phyloP scores from a whole-genome alignment of 2,329 filamentous ascomycete species.

The Fusarium austroafricanum region DNA sequence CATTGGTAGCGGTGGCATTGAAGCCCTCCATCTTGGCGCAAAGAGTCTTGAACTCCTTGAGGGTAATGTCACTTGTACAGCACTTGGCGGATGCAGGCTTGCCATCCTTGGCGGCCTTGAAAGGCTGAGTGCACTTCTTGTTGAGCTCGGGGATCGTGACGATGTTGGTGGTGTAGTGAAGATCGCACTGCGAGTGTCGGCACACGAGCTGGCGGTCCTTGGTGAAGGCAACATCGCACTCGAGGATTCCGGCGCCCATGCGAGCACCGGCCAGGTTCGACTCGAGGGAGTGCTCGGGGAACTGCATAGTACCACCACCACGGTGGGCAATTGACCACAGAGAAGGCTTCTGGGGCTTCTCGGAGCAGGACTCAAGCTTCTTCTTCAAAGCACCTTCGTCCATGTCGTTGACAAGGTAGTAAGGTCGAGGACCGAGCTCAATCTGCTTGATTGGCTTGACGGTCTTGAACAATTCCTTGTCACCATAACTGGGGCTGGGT shows the following conservation, averaged over 20 bases:
- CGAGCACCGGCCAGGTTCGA: conserved; percentile 71
- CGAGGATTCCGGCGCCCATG: conserved; percentile 74
- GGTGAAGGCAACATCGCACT: conserved; percentile 77
- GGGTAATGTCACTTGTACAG: conserved; percentile 78
- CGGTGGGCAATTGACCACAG: conserved; percentile 72
- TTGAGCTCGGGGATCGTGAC: conserved; percentile 70
- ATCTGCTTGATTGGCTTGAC: conserved; percentile 61
- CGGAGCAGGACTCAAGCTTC: conserved; percentile 68
- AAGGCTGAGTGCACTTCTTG: conserved; percentile 72
- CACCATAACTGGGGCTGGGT: conserved; percentile 39
- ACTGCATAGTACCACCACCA: conserved; percentile 70
- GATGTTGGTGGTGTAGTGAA: conserved; percentile 77
- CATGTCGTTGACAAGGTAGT: conserved; percentile 73
- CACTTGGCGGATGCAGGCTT: conserved; percentile 69
- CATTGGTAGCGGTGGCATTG: conserved; percentile 68
- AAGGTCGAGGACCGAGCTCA: conserved; percentile 72
- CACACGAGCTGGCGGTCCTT: conserved; percentile 74
- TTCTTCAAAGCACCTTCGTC: conserved; percentile 68
- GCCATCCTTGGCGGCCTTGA: conserved; percentile 65
- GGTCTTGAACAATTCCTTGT: conserved; percentile 44
- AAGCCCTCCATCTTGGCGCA: conserved; percentile 78
- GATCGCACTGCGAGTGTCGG: conserved; percentile 74
- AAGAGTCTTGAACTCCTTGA: conserved; percentile 73
- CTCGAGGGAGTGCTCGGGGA: conserved; percentile 72
- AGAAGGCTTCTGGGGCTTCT: conserved; percentile 63